Conservation (phyloP, 2,329 filamentous ascomycete genomes). For the Fusarium sp. region DNA sequence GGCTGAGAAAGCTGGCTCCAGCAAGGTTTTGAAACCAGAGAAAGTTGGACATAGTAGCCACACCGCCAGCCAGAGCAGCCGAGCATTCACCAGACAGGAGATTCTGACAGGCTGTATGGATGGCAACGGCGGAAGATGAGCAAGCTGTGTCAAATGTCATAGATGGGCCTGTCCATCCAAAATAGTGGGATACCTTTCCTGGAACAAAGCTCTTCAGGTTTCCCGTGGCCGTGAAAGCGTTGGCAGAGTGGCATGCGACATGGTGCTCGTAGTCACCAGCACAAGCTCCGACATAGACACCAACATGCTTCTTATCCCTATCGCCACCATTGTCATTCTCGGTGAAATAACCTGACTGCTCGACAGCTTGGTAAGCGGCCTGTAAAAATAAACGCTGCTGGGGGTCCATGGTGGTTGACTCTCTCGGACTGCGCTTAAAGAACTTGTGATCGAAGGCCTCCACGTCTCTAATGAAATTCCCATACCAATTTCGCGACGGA, state of each 20-base stretch:
- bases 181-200: neutral
- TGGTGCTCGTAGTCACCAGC: neutral
- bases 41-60: neutral
- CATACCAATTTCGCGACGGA: neutral
- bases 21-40: neutral
- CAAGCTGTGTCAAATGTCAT: neutral
- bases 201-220: neutral
- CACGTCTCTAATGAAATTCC: neutral
- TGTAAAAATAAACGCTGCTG: neutral
- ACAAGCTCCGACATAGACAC: neutral
- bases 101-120: neutral
- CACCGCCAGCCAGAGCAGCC: neutral
- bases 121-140: neutral
- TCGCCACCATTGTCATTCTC: neutral
- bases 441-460: slow-evolving; percentile 47
- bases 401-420: neutral
- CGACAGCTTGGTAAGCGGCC: neutral
- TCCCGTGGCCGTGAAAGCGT: neutral
- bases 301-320: neutral
- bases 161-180: neutral
- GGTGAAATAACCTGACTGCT: neutral
- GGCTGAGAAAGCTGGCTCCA: neutral
- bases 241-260: neutral
- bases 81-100: neutral
- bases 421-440: neutral